These are phyloP conservation scores for Penicillium maclennaniae DNA, from an alignment of 495 filamentous ascomycete genomes.

Conservation along the genomic window DNA sequence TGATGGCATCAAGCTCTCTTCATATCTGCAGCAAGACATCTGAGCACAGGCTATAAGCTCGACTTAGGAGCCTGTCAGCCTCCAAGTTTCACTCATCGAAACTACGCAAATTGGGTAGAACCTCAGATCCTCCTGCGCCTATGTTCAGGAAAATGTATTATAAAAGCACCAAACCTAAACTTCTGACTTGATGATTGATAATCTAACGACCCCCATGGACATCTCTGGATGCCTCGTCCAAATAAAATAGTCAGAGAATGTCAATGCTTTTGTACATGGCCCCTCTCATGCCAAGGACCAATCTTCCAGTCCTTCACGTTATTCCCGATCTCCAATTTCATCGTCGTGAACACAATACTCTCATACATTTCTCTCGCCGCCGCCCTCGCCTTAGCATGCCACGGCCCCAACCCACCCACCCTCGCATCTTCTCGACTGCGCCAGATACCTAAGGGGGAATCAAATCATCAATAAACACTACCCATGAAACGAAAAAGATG, in stretches of 20 bases:
- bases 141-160: background rate
- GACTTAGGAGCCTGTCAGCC: background rate
- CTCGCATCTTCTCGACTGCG: constrained; percentile 64
- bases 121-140: background rate
- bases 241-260: background rate
- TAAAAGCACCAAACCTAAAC: background rate
- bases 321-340: constrained; percentile 58
- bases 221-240: no score
- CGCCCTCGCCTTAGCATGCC: constrained; percentile 41
- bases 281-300: constrained; percentile 48
- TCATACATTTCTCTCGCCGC: constrained; percentile 40
- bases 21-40: background rate
- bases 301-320: constrained; percentile 55
- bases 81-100: background rate
- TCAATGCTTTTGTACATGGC: background rate
- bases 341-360: constrained; percentile 57
- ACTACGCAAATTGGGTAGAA: background rate
- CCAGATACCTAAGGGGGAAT: constrained; percentile 54
- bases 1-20: background rate
- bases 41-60: background rate
- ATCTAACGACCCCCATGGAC: background rate
- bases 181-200: background rate
- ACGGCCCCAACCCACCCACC: constrained; percentile 60
- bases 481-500: background rate
- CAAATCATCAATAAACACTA: background rate